phyloP scores from a whole-genome alignment of 2,329 filamentous ascomycete species.

The Ampelomyces quisqualis region DNA sequence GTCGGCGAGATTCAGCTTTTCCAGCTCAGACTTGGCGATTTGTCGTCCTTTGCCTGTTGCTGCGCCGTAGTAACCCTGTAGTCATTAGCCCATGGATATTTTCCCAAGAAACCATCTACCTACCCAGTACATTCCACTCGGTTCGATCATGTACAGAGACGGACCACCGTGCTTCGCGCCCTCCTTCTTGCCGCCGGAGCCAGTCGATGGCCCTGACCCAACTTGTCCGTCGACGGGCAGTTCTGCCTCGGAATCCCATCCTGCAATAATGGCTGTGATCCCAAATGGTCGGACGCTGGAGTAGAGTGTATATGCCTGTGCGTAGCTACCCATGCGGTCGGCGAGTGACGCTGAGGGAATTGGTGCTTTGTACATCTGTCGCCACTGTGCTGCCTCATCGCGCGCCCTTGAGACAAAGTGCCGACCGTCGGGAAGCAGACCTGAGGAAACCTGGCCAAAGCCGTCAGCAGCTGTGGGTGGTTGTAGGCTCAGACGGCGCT shows the following conservation, averaged over 20 bases:
- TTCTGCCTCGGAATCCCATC: slow-evolving; percentile 88
- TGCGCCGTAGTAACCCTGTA: slow-evolving; percentile 88
- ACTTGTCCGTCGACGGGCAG: slow-evolving; percentile 87
- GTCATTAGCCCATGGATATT: not conserved
- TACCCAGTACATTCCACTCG: slow-evolving; percentile 92
- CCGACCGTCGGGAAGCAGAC: slow-evolving; percentile 89
- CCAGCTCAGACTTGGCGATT: slow-evolving; percentile 94
- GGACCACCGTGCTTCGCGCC: slow-evolving; percentile 81
- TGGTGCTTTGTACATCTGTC: slow-evolving; percentile 89
- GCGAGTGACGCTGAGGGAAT: slow-evolving; percentile 88
- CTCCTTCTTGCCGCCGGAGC: slow-evolving; percentile 79
- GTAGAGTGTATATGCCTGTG: slow-evolving; percentile 97
- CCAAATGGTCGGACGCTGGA: slow-evolving; percentile 95
- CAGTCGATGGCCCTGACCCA: slow-evolving; percentile 73
- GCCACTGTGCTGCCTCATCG: slow-evolving; percentile 90
- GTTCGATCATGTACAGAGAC: slow-evolving; percentile 98
- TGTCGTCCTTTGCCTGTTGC: slow-evolving; percentile 96
- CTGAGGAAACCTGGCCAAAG: slow-evolving; percentile 78
- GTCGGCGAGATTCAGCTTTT: slow-evolving; percentile 88
- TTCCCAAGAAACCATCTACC: slow-evolving; percentile 15
- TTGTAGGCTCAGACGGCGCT: slow-evolving; percentile 36
- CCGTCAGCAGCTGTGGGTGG: not conserved
- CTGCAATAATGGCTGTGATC: slow-evolving; percentile 89
- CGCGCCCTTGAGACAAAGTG: slow-evolving; percentile 94
- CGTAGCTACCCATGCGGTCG: slow-evolving; percentile 90